Percentiles rank a stretch among this genome's conserved stretches.
Evolutionary conservation across 148 eudicot genomes (phyloP).

Genomic region (Silene latifolia): DNA sequence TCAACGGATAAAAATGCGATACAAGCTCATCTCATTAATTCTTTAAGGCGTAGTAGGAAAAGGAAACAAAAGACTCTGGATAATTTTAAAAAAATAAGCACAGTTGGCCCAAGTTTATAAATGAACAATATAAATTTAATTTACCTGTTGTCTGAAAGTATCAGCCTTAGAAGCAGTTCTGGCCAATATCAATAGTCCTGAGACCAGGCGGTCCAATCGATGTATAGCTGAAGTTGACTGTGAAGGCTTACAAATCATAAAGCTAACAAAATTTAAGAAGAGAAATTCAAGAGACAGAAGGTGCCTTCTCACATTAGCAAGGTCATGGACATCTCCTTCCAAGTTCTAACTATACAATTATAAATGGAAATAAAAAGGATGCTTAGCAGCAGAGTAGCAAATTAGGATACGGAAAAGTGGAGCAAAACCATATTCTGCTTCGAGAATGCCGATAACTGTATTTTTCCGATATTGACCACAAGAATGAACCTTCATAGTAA

Average conservation of each 20-base stretch:
- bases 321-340: neutral
- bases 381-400: conserved; percentile 13
- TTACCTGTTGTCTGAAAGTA: conserved; percentile 78
- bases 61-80: neutral
- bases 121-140: conserved; percentile 18
- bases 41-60: neutral
- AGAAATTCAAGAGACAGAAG: conserved; percentile 4
- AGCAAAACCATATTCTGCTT: conserved; percentile 83
- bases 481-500: conserved; percentile 68
- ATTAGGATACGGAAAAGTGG: conserved; percentile 88
- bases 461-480: conserved; percentile 99
- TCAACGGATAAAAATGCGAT: neutral
- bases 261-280: neutral
- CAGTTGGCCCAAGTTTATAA: neutral
- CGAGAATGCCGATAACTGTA: conserved; percentile 87
- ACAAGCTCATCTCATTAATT: neutral
- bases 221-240: conserved; percentile 66
- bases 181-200: conserved; percentile 91
- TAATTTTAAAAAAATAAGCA: neutral
- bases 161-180: conserved; percentile 87
- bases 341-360: neutral
- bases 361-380: conserved; percentile 12
- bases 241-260: conserved; percentile 34
- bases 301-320: conserved; percentile 5
- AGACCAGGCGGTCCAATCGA: conserved; percentile 92